Conservation (phyloP, 495 filamentous ascomycete species). For the Xylaria palmicola region DNA sequence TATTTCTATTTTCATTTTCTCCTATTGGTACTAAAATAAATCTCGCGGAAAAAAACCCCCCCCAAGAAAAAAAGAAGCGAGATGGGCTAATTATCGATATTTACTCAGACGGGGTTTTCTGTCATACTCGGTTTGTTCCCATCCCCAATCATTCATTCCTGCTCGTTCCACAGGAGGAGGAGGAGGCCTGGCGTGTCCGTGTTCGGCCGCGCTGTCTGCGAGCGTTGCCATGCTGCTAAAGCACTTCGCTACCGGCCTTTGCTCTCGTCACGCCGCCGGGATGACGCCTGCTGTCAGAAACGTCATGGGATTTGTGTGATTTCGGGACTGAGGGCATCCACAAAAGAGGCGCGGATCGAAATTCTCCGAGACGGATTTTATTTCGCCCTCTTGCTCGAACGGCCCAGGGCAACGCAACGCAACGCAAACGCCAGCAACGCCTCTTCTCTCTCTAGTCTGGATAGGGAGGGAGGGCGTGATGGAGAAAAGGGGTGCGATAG, state of each 20-base stretch:
- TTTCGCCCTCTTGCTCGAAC: background rate
- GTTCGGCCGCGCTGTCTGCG: background rate
- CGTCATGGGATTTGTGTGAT: background rate
- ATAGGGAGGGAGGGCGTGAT: background rate
- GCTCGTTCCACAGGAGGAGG: background rate
- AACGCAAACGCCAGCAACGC: too few relatives aligned
- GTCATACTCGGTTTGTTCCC: constrained; percentile 2
- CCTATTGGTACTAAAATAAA: too few relatives aligned
- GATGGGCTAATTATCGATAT: too few relatives aligned
- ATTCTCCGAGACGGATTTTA: background rate
- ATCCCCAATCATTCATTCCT: background rate
- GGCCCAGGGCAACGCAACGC: too few relatives aligned
- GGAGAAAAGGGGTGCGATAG: background rate
- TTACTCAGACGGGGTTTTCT: background rate
- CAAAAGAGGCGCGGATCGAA: background rate
- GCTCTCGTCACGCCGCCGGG: background rate
- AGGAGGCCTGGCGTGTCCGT: background rate
- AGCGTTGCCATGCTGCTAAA: background rate
- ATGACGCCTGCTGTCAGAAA: background rate
- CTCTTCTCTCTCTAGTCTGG: too few relatives aligned
- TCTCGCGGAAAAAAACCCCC: too few relatives aligned
- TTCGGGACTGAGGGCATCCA: background rate
- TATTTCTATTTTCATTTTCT: background rate
- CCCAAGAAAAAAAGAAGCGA: too few relatives aligned
- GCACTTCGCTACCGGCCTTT: background rate